Evolutionary conservation across 257 asterid genomes (phyloP), one percentile per base, ranked within the genome.

Genomic region (Solanum sitiens): DNA sequence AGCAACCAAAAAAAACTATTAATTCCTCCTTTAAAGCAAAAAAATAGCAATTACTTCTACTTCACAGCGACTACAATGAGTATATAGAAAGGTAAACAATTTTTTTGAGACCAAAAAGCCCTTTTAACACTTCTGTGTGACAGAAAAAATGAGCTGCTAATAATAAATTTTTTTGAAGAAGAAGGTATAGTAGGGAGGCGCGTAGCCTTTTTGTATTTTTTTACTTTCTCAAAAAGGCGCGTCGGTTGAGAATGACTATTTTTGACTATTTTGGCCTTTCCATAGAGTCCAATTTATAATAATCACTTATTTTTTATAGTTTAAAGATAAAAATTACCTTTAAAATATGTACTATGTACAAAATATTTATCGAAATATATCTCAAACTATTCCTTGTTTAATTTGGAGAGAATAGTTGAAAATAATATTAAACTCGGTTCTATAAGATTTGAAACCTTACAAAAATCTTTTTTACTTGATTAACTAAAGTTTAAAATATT

Each of bases 401-500:
- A 14, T 50, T 50, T 15, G 0, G 21, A 15, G 61, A 50, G 8
- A 6, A 2, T 50, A 5, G 1, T 15, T 50, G 3, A 50, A 50
- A 50, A 15, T 6, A 12, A 1, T 45, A 0, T 18, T 13, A 45
- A 14, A 50, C 0, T 15, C 1, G 8, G 0, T 14, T 47, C 7
- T 47, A 47, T 18, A 47, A 14, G 59, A 47, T 47, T 14, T 47
- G 59, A 47, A 20, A 47, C 3, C 20, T 13, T 47, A 47, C 8
- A 2, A 0, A 14, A 47, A 0, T 5, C 30, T 0, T 0, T 47
- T 14, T 50, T 50, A 15, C 0, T 50, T 50, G 3, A 15, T 1
- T 50, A 14, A 47, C 20, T 14, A 47, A 47, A 47, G 0, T 14
- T 47, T 1, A 27, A 27, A 27, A 27, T 27, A 27, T 27, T 27